Conservation (phyloP, 2,329 filamentous ascomycete species). For the Lomentospora prolificans region DNA sequence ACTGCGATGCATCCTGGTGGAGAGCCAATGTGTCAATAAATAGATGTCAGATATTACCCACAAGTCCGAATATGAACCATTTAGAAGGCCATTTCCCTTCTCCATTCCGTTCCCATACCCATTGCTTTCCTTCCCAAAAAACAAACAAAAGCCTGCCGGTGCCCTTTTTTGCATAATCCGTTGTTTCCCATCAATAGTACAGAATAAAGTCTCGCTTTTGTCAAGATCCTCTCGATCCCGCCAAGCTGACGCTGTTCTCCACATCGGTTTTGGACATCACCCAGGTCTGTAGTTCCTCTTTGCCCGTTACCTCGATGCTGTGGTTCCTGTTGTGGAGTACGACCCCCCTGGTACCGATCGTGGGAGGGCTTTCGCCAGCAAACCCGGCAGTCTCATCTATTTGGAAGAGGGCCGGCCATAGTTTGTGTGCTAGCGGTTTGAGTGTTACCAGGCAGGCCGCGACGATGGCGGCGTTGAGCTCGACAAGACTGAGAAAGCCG, state of each 20-base stretch:
- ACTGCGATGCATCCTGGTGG: no score
- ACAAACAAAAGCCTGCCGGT: no score
- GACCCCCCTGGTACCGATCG: not conserved
- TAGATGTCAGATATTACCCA: no score
- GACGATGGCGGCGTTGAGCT: conserved; percentile 1
- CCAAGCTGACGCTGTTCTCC: not conserved
- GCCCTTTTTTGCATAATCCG: no score
- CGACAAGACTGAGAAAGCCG: not conserved
- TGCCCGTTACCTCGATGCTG: not conserved
- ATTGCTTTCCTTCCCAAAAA: no score
- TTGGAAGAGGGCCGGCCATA: not conserved
- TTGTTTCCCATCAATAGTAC: no score
- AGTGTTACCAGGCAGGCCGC: not conserved
- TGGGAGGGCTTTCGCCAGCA: not conserved
- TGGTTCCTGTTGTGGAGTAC: not conserved
- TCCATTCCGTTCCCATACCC: no score
- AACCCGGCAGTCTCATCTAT: not conserved
- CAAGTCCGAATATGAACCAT: no score
- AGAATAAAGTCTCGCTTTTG: no score
- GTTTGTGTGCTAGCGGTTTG: not conserved
- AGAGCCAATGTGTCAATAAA: no score
- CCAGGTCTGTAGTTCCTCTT: not conserved
- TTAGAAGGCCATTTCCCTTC: no score
- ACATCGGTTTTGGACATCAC: not conserved
- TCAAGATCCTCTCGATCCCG: not conserved